A percentile compares a stretch with the other conserved stretches of the same genome.
These are phyloP conservation scores for Hondaea fermentalgiana DNA, from an alignment of 108 stramenopile species.

Conservation along the genomic window DNA sequence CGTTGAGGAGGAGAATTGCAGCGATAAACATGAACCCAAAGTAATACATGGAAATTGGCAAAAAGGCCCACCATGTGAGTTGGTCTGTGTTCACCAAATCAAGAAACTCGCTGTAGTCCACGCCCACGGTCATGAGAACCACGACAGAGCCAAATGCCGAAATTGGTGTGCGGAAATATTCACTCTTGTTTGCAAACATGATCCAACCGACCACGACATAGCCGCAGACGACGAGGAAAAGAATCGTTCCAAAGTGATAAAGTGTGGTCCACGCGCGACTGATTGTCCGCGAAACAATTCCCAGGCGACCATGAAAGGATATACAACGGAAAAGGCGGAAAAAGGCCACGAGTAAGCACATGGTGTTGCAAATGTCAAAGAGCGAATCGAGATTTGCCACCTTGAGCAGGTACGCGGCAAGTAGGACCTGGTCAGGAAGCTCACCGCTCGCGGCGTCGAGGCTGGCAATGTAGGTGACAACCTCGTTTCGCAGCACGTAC, in stretches of 20 bases:
- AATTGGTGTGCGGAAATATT: neutral
- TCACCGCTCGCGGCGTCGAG: neutral
- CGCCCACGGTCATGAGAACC: neutral
- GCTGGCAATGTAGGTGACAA: neutral
- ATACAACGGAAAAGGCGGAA: neutral
- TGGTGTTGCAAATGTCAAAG: neutral
- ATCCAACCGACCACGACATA: neutral
- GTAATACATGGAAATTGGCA: constrained; percentile 2
- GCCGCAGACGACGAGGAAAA: neutral
- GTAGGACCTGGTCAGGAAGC: neutral
- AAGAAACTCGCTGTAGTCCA: neutral
- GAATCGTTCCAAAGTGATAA: neutral
- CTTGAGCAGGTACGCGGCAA: neutral
- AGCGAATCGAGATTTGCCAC: neutral
- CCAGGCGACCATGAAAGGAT: neutral
- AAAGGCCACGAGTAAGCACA: neutral
- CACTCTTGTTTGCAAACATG: neutral
- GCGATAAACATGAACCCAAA: constrained; percentile 6
- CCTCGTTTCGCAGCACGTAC: neutral
- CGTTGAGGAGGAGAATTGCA: neutral
- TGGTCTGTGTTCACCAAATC: neutral
- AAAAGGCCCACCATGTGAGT: neutral
- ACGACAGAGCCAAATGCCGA: neutral
- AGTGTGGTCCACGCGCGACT: neutral
- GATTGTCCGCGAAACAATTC: neutral